Conservation (phyloP, 1,139 yeast genomes). For the Lodderomyces theae region DNA sequence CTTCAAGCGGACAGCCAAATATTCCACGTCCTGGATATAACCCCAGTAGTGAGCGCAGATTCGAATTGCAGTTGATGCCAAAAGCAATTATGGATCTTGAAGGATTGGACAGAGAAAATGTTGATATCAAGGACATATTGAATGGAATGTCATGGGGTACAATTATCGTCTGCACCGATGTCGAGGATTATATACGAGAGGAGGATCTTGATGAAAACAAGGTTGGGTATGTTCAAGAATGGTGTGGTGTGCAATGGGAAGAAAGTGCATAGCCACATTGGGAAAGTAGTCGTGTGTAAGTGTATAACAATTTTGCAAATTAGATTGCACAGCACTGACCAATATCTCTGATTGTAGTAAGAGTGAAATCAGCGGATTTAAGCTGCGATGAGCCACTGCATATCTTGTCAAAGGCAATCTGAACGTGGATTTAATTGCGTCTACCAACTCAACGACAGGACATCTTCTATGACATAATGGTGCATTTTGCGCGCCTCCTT, state of each 20-base stretch:
- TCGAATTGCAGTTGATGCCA: constrained; percentile 94
- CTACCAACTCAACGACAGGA: not conserved
- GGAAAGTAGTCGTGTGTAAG: not conserved
- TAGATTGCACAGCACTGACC: no score
- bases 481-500: constrained; percentile 1
- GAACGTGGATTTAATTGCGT: not conserved
- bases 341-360: no score
- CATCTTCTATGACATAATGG: not conserved
- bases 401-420: not conserved
- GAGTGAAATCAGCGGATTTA: no score
- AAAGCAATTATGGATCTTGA: constrained; percentile 84
- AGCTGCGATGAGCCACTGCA: not conserved
- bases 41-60: constrained; percentile 61
- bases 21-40: constrained; percentile 56
- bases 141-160: constrained; percentile 99
- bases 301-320: no score
- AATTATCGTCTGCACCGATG: constrained; percentile 77
- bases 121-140: constrained; percentile 39
- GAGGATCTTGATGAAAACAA: constrained; percentile 54
- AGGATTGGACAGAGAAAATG: constrained; percentile 25
- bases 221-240: constrained; percentile 85
- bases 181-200: constrained; percentile 62
- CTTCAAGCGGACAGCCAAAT: constrained; percentile 20
- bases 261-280: constrained; percentile 32
- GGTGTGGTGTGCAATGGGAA: constrained; percentile 97